These are phyloP conservation scores for Calophaca sinica DNA, from an alignment of 306 rosid species.

Conservation along the genomic window DNA sequence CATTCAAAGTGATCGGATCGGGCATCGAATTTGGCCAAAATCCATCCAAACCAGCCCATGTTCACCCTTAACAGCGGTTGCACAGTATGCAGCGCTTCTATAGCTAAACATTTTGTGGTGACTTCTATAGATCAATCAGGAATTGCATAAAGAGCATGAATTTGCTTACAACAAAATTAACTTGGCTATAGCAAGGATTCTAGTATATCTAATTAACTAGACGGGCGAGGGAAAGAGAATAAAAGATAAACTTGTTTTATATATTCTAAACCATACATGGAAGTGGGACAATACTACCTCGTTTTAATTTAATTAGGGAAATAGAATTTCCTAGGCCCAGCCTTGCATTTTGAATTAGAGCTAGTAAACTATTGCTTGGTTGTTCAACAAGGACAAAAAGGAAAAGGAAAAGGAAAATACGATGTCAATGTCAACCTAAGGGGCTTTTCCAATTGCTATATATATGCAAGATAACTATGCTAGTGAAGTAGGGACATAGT, in stretches of 20 bases:
- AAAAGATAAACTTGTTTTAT: background rate
- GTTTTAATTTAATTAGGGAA: background rate
- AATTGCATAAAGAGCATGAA: too few relatives aligned
- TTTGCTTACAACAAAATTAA: too few relatives aligned
- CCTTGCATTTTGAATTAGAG: constrained; percentile 32
- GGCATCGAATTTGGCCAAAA: too few relatives aligned
- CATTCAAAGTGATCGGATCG: too few relatives aligned
- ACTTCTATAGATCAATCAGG: too few relatives aligned
- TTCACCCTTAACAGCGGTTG: too few relatives aligned
- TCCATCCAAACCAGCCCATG: too few relatives aligned
- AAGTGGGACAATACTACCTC: background rate
- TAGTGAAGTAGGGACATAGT: background rate
- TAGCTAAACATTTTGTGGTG: too few relatives aligned
- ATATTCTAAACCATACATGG: background rate
- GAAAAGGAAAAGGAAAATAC: background rate
- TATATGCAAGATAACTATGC: constrained; percentile 17
- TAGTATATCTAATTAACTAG: too few relatives aligned
- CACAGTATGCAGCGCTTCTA: too few relatives aligned
- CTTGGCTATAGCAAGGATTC: too few relatives aligned
- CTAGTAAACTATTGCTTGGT: background rate
- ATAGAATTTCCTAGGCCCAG: constrained; percentile 37
- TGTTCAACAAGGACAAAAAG: constrained; percentile 2
- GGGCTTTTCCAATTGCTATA: constrained; percentile 30
- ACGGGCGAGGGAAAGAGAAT: background rate
- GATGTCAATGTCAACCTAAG: constrained; percentile 27